phyloP scores from a whole-genome alignment of 257 asterid species.

The Cinchona pubescens region DNA sequence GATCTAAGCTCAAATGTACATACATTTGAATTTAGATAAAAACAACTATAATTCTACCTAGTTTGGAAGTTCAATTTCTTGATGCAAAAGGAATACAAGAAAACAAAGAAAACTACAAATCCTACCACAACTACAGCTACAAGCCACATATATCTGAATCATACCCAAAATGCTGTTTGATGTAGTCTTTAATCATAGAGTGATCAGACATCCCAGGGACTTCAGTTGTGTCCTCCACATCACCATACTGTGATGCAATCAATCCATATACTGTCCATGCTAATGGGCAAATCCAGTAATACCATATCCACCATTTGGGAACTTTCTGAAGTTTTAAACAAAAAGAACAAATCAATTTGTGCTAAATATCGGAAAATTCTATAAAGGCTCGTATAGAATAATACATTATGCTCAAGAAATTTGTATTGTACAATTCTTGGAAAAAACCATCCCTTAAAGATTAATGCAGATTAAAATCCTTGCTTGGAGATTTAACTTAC shows the following conservation, averaged over 20 bases:
- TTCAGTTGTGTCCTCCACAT: constrained; percentile 34
- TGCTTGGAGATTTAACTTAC: constrained; percentile 31
- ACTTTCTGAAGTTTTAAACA: constrained; percentile 46
- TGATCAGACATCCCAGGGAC: constrained; percentile 39
- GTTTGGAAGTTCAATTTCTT: constrained; percentile 31
- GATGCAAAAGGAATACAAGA: constrained; percentile 53
- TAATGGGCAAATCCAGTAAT: constrained; percentile 85
- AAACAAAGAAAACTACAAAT: constrained; percentile 49
- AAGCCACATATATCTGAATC: constrained; percentile 45
- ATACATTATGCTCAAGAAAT: too few relatives aligned
- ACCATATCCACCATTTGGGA: constrained; percentile 95
- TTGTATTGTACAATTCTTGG: too few relatives aligned
- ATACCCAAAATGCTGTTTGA: constrained; percentile 62
- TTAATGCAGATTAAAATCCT: not conserved
- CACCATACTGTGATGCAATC: constrained; percentile 80
- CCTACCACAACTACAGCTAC: constrained; percentile 44
- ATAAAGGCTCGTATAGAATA: too few relatives aligned
- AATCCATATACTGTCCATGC: constrained; percentile 92
- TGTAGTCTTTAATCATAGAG: constrained; percentile 50
- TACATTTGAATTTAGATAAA: too few relatives aligned
- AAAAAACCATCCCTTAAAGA: too few relatives aligned
- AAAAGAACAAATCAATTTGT: constrained; percentile 38
- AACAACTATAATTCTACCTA: constrained; percentile 20
- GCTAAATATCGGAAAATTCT: too few relatives aligned
- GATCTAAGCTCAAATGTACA: too few relatives aligned